Base-by-base conservation (phyloP, 2,329 filamentous ascomycete genomes). In the Diatrype stigma region DNA sequence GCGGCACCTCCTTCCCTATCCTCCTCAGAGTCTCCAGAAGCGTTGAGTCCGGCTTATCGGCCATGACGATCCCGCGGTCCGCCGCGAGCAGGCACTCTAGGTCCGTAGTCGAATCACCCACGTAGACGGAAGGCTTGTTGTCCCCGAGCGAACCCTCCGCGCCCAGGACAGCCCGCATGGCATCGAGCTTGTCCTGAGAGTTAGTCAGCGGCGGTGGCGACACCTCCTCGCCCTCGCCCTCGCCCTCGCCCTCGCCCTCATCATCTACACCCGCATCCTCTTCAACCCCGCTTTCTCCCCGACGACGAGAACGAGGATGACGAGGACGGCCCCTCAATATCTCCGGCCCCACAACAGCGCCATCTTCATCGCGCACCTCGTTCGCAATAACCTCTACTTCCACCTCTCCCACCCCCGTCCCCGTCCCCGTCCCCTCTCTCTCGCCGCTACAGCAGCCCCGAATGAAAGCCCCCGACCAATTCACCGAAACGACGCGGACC, bases 101-200 rank as follows among this genome's bases (percentile, higher is more conserved):
- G 60, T 84, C 80, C 2, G 80, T 82, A 2, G 72, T 72, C 26
- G 80, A 81, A 61, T 84, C 80, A 7, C 80, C 80, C 61, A 82
- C 74, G 65, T 83, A 84, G n/a, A 79, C 61, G n/a, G 69, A 61
- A 6, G 52, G 61, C 59, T 50, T 56, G 59, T 50, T 56, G 50
- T 45, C 47, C 19, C 42, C 42, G 26, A 51, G 10, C 1, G 51
- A 55, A 4, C 60, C 55, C n/a, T 59, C 59, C 6, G n/a, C n/a
- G n/a, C 49, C 49, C 30, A 58, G 52, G 42, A 73, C 56, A 6
- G 64, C 58, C n/a, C 61, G 49, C 51, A 79, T 58, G 2, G 69
- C 74, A 11, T 67, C 63, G 17, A 73, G 58, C 66, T 81, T 81
- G 60, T 81, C 77, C 6, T 60, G 50, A 2, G 72, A 73, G 34